Base-by-base conservation (phyloP, 441 rosid genomes). In the Bocquillonia castaneifolia region DNA sequence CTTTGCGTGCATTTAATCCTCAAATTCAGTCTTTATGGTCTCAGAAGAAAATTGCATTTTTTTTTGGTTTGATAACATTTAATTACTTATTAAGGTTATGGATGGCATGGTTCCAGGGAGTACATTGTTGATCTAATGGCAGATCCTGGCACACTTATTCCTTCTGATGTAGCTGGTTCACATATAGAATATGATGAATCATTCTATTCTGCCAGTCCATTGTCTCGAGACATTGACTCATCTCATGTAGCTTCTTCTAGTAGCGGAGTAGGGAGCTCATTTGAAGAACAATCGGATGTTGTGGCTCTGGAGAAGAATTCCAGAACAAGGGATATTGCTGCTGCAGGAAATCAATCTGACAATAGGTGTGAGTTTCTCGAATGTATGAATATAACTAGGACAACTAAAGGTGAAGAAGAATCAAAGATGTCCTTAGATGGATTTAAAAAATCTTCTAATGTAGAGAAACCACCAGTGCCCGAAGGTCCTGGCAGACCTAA, bases 91-190 rank as follows among this genome's bases (percentile, higher is more conserved):
- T 61, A 57, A 78, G 63, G 72, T 31, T 64, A 73, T 66, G 56
- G 53, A 36, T 76, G 51, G 72, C 74, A 64, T 81, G 76, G 74
- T 84, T 86, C 77, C 96, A 93, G 99, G 95, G 99, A 93, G 82
- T 89, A 87, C 83, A 91, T 93, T 62, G 90, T 93, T 77, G 99
- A 93, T 78, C 90, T 93, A 48, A 93, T 88, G 96, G 97, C 97
- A 74, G 99, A 84, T 82, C 99, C 99, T 1, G 99, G 99, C 51
- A 85, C 96, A 64, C 92, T 93, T 74, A 91, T 93, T 77, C 99
- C 99, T 76, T 79, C 99, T 74, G 97, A 93, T 80, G 82, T 81
- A 34, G 86, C 86, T 66, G 92, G 88, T 69, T 85, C 84, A 67
- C 89, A 81, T 70, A 69, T 78, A 69, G 95, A 85, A 76, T 84